Base-by-base conservation (phyloP, 768 basidiomycete genomes). In the Phanerodontia chrysosporium region DNA sequence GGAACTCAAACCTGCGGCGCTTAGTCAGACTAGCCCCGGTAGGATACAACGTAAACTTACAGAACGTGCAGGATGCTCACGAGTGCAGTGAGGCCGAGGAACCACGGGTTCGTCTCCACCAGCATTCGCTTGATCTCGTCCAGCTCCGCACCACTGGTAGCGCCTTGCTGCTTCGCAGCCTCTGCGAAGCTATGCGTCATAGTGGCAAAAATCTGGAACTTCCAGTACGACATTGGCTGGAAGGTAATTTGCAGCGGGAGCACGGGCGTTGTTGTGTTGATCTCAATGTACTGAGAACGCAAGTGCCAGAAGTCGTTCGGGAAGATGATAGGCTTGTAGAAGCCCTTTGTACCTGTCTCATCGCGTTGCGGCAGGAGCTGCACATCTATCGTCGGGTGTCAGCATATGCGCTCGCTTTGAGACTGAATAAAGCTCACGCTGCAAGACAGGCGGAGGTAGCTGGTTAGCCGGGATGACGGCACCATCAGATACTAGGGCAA, bases 61-160 rank as follows among this genome's bases (percentile, higher is more conserved):
- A 97, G 75, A 64, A 86, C 83, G 73, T 99, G 97, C 61, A 99
- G 74, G 24, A 97, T 62, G 69, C 90, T 90, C 67, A 98, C 96
- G 51, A 90, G 56, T 18, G 78, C 92, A 0, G 96, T 97, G 48
- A 95, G 73, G 24, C 77, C 88, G 57, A 98, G 80, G 76, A 97
- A 87, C 80, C 86, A 93, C 16, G 94, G 90, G 70, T 90, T 90
- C 2, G 90, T 92, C 73, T 92, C 90, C 14, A 88, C 78, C 49
- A 99, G 75, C 89, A 96, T 96, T 58, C 94, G 80, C 76, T 99
- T 99, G 66, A 99, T 74, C 76, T 98, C 96, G 70, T 99, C 96
- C 45, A 98, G 71, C 70, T 98, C 96, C 28, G 78, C 78, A 10
- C 24, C 28, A 13, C 59, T 44, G 1, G 76, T 75, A 14, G 79